Percentiles rank a stretch among this genome's conserved stretches.
These are phyloP conservation scores for Hibiscus trionum DNA, from an alignment of 345 rosid species.

Conservation along the genomic window DNA sequence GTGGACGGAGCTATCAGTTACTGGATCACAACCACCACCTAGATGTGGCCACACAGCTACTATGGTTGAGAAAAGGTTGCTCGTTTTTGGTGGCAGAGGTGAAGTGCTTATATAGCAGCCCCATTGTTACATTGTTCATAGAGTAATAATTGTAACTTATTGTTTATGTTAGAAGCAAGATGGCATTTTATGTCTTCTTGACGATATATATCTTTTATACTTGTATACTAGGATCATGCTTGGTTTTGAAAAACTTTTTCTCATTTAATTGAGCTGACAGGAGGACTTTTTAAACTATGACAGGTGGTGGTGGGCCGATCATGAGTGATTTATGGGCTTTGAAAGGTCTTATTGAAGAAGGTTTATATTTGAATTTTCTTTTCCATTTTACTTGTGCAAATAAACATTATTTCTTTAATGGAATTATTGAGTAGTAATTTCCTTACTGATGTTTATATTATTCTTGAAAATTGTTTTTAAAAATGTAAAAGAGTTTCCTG, in stretches of 20 bases:
- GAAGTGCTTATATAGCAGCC: conserved; percentile 5
- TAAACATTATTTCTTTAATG: background rate
- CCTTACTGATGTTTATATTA: background rate
- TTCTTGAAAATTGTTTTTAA: background rate
- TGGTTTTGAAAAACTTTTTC: background rate
- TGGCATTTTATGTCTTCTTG: background rate
- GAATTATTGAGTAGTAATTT: background rate
- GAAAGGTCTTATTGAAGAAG: conserved; percentile 95
- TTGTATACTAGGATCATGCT: background rate
- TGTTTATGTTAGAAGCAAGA: background rate
- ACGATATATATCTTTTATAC: background rate
- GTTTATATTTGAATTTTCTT: conserved; percentile 28
- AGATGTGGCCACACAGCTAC: conserved; percentile 97
- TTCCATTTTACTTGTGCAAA: background rate
- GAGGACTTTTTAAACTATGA: conserved; percentile 19
- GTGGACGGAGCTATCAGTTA: conserved; percentile 80
- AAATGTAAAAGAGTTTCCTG: background rate
- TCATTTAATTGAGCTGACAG: conserved; percentile 3
- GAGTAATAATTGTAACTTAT: background rate
- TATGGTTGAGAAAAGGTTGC: conserved; percentile 90
- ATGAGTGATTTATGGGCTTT: conserved; percentile 99
- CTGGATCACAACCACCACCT: conserved; percentile 85
- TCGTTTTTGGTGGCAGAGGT: conserved; percentile 98
- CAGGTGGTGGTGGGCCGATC: conserved; percentile 98
- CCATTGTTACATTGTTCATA: background rate